Evolutionary conservation across 805 yeast species (phyloP).

Genomic region (Candida coquimbonensis): DNA sequence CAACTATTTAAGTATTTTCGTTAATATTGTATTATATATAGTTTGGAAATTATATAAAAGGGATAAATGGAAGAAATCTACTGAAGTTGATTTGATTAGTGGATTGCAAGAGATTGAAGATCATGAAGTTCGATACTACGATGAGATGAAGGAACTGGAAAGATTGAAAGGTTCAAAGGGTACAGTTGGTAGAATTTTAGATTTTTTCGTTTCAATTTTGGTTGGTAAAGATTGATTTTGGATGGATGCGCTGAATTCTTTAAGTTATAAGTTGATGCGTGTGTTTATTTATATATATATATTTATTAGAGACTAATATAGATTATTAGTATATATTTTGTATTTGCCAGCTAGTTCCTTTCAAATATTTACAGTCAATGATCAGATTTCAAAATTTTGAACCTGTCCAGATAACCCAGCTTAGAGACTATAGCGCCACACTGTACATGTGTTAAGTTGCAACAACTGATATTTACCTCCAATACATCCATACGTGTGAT

Average conservation of each 20-base stretch:
- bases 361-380: no score
- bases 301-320: no score
- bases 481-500: no score
- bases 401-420: no score
- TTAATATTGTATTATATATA: conserved; percentile 40
- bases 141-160: conserved; percentile 14
- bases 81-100: conserved; percentile 45
- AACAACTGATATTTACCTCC: no score
- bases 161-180: conserved; percentile 14
- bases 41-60: conserved; percentile 47
- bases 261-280: not conserved
- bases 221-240: conserved; percentile 18
- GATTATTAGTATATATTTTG: no score
- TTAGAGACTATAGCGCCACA: no score
- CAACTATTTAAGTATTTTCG: conserved; percentile 65
- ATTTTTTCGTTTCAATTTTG: conserved; percentile 10
- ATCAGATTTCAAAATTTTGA: no score
- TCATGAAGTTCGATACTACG: conserved; percentile 35
- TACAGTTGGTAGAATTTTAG: conserved; percentile 13
- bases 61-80: conserved; percentile 37
- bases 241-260: not conserved
- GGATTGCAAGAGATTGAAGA: conserved; percentile 54
- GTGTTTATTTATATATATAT: no score
- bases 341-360: no score
- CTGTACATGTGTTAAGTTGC: no score